Conservation (phyloP, 192 early-diverging fungal species). For the Spizellomyces sp. region DNA sequence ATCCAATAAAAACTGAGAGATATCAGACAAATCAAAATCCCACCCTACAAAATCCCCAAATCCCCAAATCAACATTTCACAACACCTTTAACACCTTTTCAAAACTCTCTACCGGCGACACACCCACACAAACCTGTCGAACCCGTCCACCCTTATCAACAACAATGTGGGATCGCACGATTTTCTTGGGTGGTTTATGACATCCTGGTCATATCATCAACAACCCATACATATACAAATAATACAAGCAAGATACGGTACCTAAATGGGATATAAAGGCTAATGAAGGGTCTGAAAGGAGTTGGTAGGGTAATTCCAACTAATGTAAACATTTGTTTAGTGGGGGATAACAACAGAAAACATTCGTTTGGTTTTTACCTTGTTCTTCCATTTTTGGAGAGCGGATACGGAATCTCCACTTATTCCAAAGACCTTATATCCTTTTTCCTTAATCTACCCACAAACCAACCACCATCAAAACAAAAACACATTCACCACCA, state of each 20-base stretch:
- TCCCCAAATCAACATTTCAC: no score
- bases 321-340: no score
- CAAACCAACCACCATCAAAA: not conserved
- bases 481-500: not conserved
- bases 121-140: no score
- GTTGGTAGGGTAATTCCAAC: conserved; percentile 14
- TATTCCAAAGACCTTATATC: conserved; percentile 14
- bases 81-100: no score
- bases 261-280: conserved; percentile 7
- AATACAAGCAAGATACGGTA: conserved; percentile 1
- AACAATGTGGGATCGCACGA: conserved; percentile 25
- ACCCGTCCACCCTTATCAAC: conserved; percentile 4
- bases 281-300: conserved; percentile 16
- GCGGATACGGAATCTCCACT: conserved; percentile 5
- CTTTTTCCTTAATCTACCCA: conserved; percentile 10
- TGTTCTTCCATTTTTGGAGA: conserved; percentile 13
- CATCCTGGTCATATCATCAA: not conserved
- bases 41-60: no score
- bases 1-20: no score
- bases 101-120: no score
- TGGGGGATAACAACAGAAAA: no score
- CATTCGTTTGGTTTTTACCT: no score
- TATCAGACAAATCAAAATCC: no score
- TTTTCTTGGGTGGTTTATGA: conserved; percentile 2
- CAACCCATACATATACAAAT: not conserved